These are phyloP conservation scores for Pyronema domesticum DNA, from an alignment of 495 filamentous ascomycete species.

Conservation along the genomic window DNA sequence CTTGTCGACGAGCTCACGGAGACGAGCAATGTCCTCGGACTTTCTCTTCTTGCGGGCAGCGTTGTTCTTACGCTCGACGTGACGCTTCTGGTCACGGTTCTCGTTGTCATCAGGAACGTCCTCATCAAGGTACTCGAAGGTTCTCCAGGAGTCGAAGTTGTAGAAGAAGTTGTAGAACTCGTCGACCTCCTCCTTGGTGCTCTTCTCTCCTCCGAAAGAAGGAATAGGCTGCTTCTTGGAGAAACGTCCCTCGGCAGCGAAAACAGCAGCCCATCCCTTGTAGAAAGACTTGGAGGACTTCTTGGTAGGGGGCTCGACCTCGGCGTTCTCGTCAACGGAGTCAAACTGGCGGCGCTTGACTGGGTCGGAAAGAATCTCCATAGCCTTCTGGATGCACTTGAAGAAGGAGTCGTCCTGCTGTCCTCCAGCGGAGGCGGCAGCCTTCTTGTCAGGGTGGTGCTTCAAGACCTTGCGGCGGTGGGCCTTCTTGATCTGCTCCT, in stretches of 20 bases:
- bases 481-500: slow-evolving; percentile 94
- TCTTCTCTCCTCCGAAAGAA: slow-evolving; percentile 64
- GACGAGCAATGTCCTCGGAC: slow-evolving; percentile 82
- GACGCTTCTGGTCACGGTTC: slow-evolving; percentile 95
- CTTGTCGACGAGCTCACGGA: slow-evolving; percentile 78
- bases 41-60: slow-evolving; percentile 97
- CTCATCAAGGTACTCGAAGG: slow-evolving; percentile 96
- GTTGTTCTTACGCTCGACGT: slow-evolving; percentile 93
- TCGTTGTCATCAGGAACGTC: slow-evolving; percentile 97
- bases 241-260: slow-evolving; percentile 83
- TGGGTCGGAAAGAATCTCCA: slow-evolving; percentile 80
- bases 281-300: slow-evolving; percentile 80
- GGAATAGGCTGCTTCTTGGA: slow-evolving; percentile 79
- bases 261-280: slow-evolving; percentile 77
- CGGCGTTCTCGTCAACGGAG: slow-evolving; percentile 82
- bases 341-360: slow-evolving; percentile 89
- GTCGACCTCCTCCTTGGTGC: slow-evolving; percentile 73
- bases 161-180: slow-evolving; percentile 99
- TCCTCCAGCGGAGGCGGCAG: slow-evolving; percentile 49
- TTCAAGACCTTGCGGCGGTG: slow-evolving; percentile 98
- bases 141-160: slow-evolving; percentile 94
- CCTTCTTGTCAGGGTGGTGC: slow-evolving; percentile 98
- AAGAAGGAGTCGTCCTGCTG: slow-evolving; percentile 96
- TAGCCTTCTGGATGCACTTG: slow-evolving; percentile 99
- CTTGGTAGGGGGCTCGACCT: slow-evolving; percentile 80